These are phyloP conservation scores for Citrus sp. DNA, from an alignment of 345 rosid species.

Conservation along the genomic window DNA sequence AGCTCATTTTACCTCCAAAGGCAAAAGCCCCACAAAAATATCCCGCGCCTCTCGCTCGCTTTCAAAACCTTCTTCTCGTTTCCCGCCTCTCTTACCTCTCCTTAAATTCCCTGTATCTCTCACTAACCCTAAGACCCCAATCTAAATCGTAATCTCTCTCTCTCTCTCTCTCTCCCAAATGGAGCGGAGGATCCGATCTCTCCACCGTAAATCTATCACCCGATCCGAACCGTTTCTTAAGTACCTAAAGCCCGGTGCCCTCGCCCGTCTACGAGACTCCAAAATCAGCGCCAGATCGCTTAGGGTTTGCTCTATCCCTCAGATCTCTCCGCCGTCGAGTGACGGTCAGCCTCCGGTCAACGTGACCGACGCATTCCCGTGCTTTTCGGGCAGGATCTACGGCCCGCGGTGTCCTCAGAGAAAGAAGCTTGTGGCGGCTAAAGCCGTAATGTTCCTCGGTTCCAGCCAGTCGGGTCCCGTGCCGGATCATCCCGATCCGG, in stretches of 20 bases:
- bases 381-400: slow-evolving; percentile 26
- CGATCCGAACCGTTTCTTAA: slow-evolving; percentile 33
- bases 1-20: neutral
- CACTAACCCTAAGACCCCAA: neutral
- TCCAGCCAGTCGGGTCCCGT: slow-evolving; percentile 18
- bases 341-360: neutral
- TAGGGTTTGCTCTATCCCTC: slow-evolving; percentile 23
- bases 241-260: slow-evolving; percentile 51
- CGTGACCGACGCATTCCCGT: slow-evolving; percentile 19
- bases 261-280: slow-evolving; percentile 50
- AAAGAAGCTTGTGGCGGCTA: slow-evolving; percentile 47
- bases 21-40: neutral
- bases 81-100: slow-evolving; percentile 11
- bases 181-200: slow-evolving; percentile 27
- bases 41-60: slow-evolving; percentile 16
- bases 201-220: neutral
- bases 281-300: slow-evolving; percentile 45
- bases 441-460: slow-evolving; percentile 24
- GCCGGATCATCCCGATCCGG: slow-evolving; percentile 27
- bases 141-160: neutral
- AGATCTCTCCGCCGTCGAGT: slow-evolving; percentile 12
- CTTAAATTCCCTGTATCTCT: neutral
- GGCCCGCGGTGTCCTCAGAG: slow-evolving; percentile 42
- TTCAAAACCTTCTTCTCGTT: slow-evolving; percentile 11
- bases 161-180: slow-evolving; percentile 8